Base-by-base conservation (phyloP, 495 filamentous ascomycete genomes). In the Hypoxylon intermedium region DNA sequence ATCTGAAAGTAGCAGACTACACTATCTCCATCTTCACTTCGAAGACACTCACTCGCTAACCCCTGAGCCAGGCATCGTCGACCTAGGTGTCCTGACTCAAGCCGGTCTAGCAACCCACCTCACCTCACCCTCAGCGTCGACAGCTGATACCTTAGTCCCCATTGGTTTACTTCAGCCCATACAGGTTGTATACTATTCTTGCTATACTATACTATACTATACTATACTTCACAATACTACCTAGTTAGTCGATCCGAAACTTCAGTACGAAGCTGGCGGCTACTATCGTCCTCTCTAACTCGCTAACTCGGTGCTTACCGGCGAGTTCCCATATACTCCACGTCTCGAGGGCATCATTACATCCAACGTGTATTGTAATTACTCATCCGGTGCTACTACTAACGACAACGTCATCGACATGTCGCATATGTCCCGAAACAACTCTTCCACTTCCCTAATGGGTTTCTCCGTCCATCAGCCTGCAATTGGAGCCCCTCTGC, bases 401-500 rank as follows among this genome's bases (percentile, higher is more conserved):
- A 49, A 37, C 26, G 33, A 45, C 15, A 28, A 53, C 37, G 20
- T 30, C 7, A 11, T 48, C 53, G 53, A 15, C 9, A 74, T 76
- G 73, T 67, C 73, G 28, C 50, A 58, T 46, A 76, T 75, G 71
- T 70, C 74, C 44, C 70, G 67, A 62, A 72, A 74, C 68, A 67
- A 62, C 60, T 72, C 73, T 47, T 60, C 71, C 64, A 63, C 66
- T 42, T 67, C 71, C 61, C 70, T 75, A 19, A 71, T 77, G 70
- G 77, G 77, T 37, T 79, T 81, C 65, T 79, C 78, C 43, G 73
- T 81, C 56, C 75, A 72, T 67, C 79, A 83, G 69, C 73, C 78
- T 16, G 63, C 69, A 34, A 67, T 83, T 55, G 82, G 82, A 20
- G 75, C 74, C 24, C 52, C 78, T 43, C 67, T 85, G 53, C 77